Evolutionary conservation across 768 basidiomycete genomes (phyloP), one percentile per base, ranked within the genome.

Genomic region (Porpolomopsis calyptriformis): DNA sequence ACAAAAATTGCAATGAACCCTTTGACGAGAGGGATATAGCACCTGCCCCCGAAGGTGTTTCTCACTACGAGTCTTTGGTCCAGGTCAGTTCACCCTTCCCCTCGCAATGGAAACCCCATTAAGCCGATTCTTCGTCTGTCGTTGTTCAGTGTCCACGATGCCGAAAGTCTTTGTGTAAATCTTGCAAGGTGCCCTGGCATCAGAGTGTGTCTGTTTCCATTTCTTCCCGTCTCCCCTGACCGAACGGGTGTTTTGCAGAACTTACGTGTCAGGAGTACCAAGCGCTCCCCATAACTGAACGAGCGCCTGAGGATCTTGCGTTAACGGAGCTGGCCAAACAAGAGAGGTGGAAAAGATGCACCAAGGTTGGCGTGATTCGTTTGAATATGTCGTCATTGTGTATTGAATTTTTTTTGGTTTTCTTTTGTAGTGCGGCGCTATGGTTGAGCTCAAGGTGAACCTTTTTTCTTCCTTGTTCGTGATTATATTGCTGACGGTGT

Each of bases 381-480:
- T 6, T 40, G 18, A 9, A 2, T 18, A 26, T 5, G 19, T n/a
- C n/a, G n/a, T n/a, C 14, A 1, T 23, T 1, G 14, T 14, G 43
- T 43, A 20, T n/a, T 18, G 27, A 22, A n/a, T n/a, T n/a, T n/a
- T n/a, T n/a, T n/a, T n/a, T n/a, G n/a, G n/a, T 19, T 41, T 1
- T 9, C 18, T 12, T 19, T 45, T 7, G 19, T n/a, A 55, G 53
- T 56, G 55, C 23, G 49, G 43, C 5, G 53, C 55, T 1, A 56
- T 56, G 55, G 55, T 56, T 9, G 55, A 56, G 38, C 39, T 56
- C 55, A 45, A 67, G 66, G 65, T 65, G n/a, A 46, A 38, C n/a
- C n/a, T 57, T 51, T 2, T 31, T 25, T 20, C 41, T 37, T 3
- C 44, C 20, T 22, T 25, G 33, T 12, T 10, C 29, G 5, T 1